Evolutionary conservation across 2,329 filamentous ascomycete species (phyloP), one percentile per base, ranked within the genome.

Genomic region (Elsinoe necatrix): DNA sequence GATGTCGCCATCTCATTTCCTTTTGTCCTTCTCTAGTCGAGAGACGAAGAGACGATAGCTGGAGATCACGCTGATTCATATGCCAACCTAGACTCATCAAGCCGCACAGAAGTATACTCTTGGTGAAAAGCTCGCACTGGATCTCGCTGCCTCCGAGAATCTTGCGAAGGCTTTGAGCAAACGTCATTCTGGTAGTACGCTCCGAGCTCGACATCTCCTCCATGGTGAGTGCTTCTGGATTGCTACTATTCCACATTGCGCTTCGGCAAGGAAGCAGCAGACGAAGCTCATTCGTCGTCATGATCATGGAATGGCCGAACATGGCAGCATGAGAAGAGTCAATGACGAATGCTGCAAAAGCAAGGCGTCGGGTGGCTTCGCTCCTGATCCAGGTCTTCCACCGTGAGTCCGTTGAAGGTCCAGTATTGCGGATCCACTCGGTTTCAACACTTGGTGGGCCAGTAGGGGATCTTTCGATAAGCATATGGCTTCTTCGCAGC

Each of bases 311-410:
- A 70, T 96, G 92, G 0, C 91, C 92, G 70, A 96, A 96, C 89
- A 96, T 95, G 23, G 89, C 93, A 1, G 90, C 89, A 69, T 97
- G 92, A 1, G 90, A 90, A 5, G 89, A 95, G 68, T 97, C 92
- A 63, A 96, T 85, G 37, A 95, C 82, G 66, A 96, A 96, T 0
- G 92, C 91, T 0, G 87, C 88, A 72, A 95, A 96, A 0, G 90
- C 92, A 3, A 87, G 89, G 57, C 92, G 82, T 23, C 89, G 80
- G 1, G 89, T 95, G 1, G 90, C 86, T 68, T 97, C 92, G 52
- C 89, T 91, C 9, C 85, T 88, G 62, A 95, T 91, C 92, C 92
- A 96, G 62, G 89, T 86, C 63, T 87, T 85, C 92, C 92, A 96
- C 79, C 89, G 93, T 18, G 35, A 5, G 9, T 29, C 27, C 9